Evolutionary conservation across 352 stramenopile genomes (phyloP).

Genomic region (Pilasporangium apinafurcum): DNA sequence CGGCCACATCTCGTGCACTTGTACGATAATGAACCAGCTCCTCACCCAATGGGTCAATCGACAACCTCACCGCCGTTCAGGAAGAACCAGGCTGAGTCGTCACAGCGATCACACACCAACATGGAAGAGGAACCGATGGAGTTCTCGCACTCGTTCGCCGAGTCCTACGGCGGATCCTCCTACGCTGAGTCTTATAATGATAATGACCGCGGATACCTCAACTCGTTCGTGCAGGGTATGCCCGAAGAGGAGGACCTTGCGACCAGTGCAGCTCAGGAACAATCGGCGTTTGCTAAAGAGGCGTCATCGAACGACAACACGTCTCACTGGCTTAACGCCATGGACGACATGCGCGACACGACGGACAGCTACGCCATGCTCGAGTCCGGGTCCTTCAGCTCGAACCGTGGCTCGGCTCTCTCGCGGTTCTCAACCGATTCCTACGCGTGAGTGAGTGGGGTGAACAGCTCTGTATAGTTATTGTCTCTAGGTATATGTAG

Average conservation of each 20-base stretch:
- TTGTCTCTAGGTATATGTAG: not conserved
- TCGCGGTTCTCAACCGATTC: constrained; percentile 70
- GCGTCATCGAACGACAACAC: constrained; percentile 14
- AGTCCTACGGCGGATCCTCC: constrained; percentile 56
- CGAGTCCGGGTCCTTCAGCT: constrained; percentile 64
- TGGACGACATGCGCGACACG: constrained; percentile 76
- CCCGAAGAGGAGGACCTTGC: constrained; percentile 20
- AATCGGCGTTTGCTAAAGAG: constrained; percentile 6
- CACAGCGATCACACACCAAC: constrained; percentile 33
- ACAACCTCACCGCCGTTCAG: constrained; percentile 22
- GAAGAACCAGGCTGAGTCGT: constrained; percentile 29
- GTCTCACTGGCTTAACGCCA: constrained; percentile 55
- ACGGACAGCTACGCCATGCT: constrained; percentile 83
- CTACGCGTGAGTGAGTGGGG: constrained; percentile 4
- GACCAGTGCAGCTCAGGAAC: constrained; percentile 9
- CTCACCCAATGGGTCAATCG: constrained; percentile 6
- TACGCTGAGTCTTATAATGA: constrained; percentile 39
- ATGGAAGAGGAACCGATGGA: constrained; percentile 52
- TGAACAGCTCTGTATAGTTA: not conserved
- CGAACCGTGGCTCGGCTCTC: constrained; percentile 50
- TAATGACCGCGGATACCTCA: constrained; percentile 32
- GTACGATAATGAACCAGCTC: constrained; percentile 1
- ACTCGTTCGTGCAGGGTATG: constrained; percentile 37
- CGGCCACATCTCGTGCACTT: not conserved
- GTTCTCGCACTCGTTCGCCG: constrained; percentile 43